These are phyloP conservation scores for Kurtzmaniella quercitrusa DNA, from an alignment of 1,139 yeast species.

Conservation along the genomic window DNA sequence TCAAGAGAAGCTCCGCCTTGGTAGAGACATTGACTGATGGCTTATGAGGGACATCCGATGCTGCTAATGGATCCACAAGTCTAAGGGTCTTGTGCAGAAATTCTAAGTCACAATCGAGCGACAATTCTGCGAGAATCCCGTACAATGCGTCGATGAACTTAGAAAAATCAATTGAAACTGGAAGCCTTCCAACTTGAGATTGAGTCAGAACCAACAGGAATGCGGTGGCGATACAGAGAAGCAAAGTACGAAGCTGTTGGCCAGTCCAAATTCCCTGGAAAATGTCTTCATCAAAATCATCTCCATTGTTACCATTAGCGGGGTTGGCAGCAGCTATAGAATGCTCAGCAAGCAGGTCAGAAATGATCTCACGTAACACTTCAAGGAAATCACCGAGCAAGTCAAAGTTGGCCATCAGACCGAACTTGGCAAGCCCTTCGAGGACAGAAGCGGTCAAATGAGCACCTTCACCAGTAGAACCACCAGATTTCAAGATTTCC, in stretches of 20 bases:
- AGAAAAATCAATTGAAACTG: constrained; percentile 62
- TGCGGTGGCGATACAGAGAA: constrained; percentile 85
- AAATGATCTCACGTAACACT: constrained; percentile 76
- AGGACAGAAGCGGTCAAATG: constrained; percentile 75
- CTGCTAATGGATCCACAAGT: constrained; percentile 67
- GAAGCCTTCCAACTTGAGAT: constrained; percentile 49
- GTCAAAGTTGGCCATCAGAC: constrained; percentile 90
- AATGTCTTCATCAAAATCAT: constrained; percentile 18
- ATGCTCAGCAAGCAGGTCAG: constrained; percentile 38
- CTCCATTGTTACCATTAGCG: constrained; percentile 4
- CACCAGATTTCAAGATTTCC: constrained; percentile 60
- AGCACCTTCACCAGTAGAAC: constrained; percentile 39
- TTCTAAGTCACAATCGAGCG: constrained; percentile 81
- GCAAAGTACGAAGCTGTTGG: constrained; percentile 58
- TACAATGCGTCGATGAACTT: constrained; percentile 74
- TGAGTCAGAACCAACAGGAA: constrained; percentile 78
- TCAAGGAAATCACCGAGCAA: constrained; percentile 88
- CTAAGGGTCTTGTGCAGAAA: constrained; percentile 77
- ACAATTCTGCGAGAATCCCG: constrained; percentile 57
- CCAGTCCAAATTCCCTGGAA: constrained; percentile 30
- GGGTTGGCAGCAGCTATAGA: constrained; percentile 14
- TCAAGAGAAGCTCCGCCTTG: constrained; percentile 76
- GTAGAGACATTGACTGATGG: constrained; percentile 85
- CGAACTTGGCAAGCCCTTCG: constrained; percentile 87
- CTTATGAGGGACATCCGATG: constrained; percentile 33